Evolutionary conservation across 331 rosid genomes (phyloP), one percentile per base, ranked within the genome.

Genomic region (Quercus tomentella): DNA sequence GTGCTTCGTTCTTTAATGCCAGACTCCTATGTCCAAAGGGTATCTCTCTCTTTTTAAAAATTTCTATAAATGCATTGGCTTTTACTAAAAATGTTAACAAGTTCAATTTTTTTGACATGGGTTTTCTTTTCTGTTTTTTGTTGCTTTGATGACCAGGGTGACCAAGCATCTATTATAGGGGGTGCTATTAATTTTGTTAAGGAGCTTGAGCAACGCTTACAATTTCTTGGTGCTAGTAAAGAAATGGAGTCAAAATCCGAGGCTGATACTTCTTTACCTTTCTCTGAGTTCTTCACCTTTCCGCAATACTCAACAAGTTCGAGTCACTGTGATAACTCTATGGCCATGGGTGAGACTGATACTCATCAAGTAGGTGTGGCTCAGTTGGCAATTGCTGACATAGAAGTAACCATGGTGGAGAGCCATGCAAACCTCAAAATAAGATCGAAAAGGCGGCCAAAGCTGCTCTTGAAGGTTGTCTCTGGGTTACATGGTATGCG

Each of bases 101-200:
- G 30, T 41, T 20, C 54, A 54, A 71, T 69, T 60, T 26, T 52
- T 60, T 35, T 67, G 51, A 56, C 60, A 21, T 15, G 22, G 31
- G 62, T 55, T 26, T 35, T 8, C 16, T 30, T 57, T 22, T 25
- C 2, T 72, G 22, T 26, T 11, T 21, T 75, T 1, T 10, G 16
- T 72, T 66, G 31, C 1, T 70, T 54, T 56, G 57, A 62, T 81
- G 55, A 49, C 18, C 82, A 96, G 99, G 97, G 96, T 5, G 99
- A 96, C 78, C 99, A 96, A 81, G 99, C 99, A 9, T 90, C 97
- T 7, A 96, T 96, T 16, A 88, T 96, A 75, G 99, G 99, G 4
- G 98, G 97, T 9, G 99, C 99, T 12, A 92, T 96, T 21, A 92
- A 96, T 81, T 96, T 79, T 78, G 97, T 96, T n/a, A 96, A 96